Evolutionary conservation across 148 eudicot species (phyloP).

Genomic region (Cornus kousa): DNA sequence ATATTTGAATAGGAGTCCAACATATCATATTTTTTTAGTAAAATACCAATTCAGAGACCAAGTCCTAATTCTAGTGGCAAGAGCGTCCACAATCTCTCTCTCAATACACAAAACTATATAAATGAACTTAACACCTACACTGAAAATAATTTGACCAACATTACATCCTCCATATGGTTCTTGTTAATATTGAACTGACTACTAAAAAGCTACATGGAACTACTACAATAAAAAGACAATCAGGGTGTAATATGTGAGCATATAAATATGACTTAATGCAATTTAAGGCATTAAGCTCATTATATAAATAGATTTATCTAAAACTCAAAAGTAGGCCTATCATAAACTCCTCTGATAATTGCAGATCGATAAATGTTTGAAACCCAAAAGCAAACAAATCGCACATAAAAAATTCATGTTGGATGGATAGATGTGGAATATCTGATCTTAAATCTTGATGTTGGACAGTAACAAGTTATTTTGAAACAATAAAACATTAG

Average conservation of each 20-base stretch:
- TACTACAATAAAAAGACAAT: neutral
- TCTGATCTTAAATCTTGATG: neutral
- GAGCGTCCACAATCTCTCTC: too few species aligned
- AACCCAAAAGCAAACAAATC: neutral
- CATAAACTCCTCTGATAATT: too few species aligned
- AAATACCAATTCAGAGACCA: neutral
- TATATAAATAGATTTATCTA: neutral
- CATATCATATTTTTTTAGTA: neutral
- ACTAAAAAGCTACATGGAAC: neutral
- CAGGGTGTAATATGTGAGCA: too few species aligned
- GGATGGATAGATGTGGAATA: neutral
- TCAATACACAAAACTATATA: neutral
- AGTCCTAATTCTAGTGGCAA: conserved; percentile 1
- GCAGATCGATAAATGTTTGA: neutral
- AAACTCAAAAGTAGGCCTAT: neutral
- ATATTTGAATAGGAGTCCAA: neutral
- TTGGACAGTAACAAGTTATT: too few species aligned
- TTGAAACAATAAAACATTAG: neutral
- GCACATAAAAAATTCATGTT: neutral
- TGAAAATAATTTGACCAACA: neutral
- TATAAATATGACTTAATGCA: conserved; percentile 3
- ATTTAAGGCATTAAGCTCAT: neutral
- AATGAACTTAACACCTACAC: neutral
- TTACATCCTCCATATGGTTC: neutral
- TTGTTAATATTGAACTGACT: neutral